Evolutionary conservation across 1,284 basidiomycete species (phyloP), one percentile per base, ranked within the genome.

Genomic region (Filobasidium uniguttulatum): DNA sequence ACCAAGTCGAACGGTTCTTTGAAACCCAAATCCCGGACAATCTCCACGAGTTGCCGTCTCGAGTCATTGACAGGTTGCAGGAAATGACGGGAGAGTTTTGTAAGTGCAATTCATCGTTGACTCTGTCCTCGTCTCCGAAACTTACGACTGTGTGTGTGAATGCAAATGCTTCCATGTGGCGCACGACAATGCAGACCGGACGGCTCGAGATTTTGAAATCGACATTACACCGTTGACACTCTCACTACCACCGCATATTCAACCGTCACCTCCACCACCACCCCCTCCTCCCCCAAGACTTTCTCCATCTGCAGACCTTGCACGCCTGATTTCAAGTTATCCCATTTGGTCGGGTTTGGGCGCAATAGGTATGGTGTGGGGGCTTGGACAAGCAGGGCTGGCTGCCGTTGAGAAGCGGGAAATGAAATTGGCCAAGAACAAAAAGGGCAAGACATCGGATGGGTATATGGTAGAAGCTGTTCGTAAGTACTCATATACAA

Each of bases 1-100:
- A 66, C 56, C 62, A 68, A 53, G 59, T 69, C 49, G 66, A 68
- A 55, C 59, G 65, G 47, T 67, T 67, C 63, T 57, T 68, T 33
- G 62, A 67, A 51, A 57, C 59, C 1, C 65, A 67, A 55, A 60
- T 69, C 28, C 66, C 67, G 4, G 40, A 53, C 22, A 65, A 69
- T 55, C 52, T 69, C 20, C 59, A 63, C 38, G 66, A 67, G 34
- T 58, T 69, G 17, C 66, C 67, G 7, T 56, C 56, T 36, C 59
- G 62, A 57, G 60, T 68, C 60, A 53, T 66, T 15, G 67, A 67
- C 50, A 65, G 64, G 1, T 60, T 67, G 35, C 66, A 69, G 53
- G 56, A 65, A 14, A 55, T 68, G 22, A 61, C 57, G 14, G 62
- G 63, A 23, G 67, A 69, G 44, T 50, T 69, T 3, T 64, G 67